These are phyloP conservation scores for Parmelia sp. DNA, from an alignment of 495 filamentous ascomycete species.

Conservation along the genomic window DNA sequence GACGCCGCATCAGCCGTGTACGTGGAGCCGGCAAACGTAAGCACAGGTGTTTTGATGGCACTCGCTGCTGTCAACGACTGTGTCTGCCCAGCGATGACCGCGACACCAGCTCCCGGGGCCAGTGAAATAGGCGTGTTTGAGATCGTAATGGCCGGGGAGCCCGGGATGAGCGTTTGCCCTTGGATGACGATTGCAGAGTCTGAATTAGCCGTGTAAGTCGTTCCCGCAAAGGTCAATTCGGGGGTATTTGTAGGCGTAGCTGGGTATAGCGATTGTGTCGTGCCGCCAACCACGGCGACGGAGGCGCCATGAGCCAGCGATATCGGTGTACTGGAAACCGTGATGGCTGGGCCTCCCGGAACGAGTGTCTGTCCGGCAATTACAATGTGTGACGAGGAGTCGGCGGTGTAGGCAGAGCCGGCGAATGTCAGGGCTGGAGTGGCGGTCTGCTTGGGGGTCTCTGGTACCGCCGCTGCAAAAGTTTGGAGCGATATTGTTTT, in stretches of 20 bases:
- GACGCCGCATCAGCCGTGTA: constrained; percentile 10
- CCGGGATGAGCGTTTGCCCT: not conserved
- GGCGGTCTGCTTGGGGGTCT: not conserved
- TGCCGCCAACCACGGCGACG: constrained; percentile 10
- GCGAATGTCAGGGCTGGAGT: constrained; percentile 10
- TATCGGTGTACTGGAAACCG: constrained; percentile 15
- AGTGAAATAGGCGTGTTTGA: constrained; percentile 1
- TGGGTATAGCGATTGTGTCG: constrained; percentile 5
- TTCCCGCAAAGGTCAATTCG: not conserved
- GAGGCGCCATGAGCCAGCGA: constrained; percentile 8
- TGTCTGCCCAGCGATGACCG: constrained; percentile 4
- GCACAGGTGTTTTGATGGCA: not conserved
- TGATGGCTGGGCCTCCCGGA: constrained; percentile 8
- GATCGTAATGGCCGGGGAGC: not conserved
- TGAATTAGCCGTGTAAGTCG: not conserved
- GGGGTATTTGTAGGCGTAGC: not conserved
- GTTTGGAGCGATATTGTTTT: not conserved
- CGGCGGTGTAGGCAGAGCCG: constrained; percentile 11
- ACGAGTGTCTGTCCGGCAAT: constrained; percentile 4
- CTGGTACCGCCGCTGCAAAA: not conserved
- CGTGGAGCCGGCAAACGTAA: constrained; percentile 11
- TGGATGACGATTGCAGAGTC: not conserved
- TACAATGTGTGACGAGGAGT: constrained; percentile 7
- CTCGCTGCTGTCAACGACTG: not conserved
- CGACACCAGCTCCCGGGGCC: not conserved